Base-by-base conservation (phyloP, 768 basidiomycete species). In the Boletus vinaceobasis region DNA sequence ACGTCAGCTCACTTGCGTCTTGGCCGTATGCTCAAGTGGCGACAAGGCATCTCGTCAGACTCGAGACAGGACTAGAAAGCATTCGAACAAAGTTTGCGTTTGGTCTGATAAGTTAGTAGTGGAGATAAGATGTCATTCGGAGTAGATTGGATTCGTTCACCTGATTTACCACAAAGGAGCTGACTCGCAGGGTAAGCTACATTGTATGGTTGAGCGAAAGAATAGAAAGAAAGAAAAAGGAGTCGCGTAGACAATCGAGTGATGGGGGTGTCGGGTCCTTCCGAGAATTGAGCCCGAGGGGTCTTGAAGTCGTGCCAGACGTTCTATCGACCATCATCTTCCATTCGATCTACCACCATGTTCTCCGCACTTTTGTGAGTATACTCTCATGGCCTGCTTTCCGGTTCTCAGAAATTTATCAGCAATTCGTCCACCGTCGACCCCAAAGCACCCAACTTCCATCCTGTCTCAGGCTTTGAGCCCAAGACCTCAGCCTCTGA, bases 351-450 rank as follows among this genome's bases (percentile, higher is more conserved):
- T 55, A 77, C 70, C 74, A 90, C 90, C 75, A 90, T 91, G 89
- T 90, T 91, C 75, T 82, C 86, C 54, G 82, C 86, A 54, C 84
- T 90, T 64, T 88, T 87, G 89, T 90, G 69, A 83, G 89, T 84
- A 35, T 21, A 7, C 14, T 46, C 31, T 9, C 48, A 7, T 37
- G 27, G 7, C 48, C 52, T 35, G 8, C 45, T 55, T 33, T 39
- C 32, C 23, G 26, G 6, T 39, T 53, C 60, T 69, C 45, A 71
- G 40, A 26, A 4, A 3, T 38, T n/a, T 5, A 51, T 27, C 65
- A 85, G 82, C 63, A 83, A 83, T 43, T 65, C 79, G 27, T 66
- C 84, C 53, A 75, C 85, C 49, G 76, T 74, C 60, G 85, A 89
- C 65, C 79, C 85, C 26, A 78, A 73, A 36, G 86, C 89, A 2